Evolutionary conservation across 129 eudicot genomes (phyloP), one percentile per base, ranked within the genome.

Genomic region (Tagetes patula): DNA sequence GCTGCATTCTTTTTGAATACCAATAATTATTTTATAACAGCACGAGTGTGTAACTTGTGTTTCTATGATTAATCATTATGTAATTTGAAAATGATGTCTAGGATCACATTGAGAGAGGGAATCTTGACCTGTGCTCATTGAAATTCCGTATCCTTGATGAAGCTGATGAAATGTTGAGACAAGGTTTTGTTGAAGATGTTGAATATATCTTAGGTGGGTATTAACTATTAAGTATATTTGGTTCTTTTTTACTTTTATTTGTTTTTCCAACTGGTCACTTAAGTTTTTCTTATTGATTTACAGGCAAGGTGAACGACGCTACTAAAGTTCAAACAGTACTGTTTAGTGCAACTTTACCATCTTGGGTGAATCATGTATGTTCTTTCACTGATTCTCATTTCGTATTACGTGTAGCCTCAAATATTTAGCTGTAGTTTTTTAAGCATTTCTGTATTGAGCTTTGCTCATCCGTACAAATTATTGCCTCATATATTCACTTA

Each of bases 111-210:
- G 96, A 88, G 74, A 86, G 88, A 67, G 97, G 97, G 8, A 82
- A 82, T 73, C 79, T 95, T 74, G 91, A 95, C 79, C 81, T 95
- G n/a, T 78, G 94, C 52, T 82, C 91, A 11, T 72, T 95, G 74
- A 89, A 84, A 60, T 90, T 95, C 47, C 94, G 99, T 36, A 96
- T 95, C 41, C 97, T 95, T 40, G 99, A 95, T 74, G 99, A 95
- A 82, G 96, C 97, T 66, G 99, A 95, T 84, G 99, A 95, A 80
- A 95, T 95, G 99, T 76, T 95, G 69, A 88, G 86, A 54, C 90
- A 90, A 81, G 99, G 99, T 50, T 95, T 95, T 75, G 99, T 95
- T 76, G 99, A 95, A 61, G 99, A 95, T 62, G 99, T 95, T 72
- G 99, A 95, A 73, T 85, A 90, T 38, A 95, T 90, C 49, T 76